Evolutionary conservation across 2,329 filamentous ascomycete genomes (phyloP).

Genomic region (Colletotrichum musae): DNA sequence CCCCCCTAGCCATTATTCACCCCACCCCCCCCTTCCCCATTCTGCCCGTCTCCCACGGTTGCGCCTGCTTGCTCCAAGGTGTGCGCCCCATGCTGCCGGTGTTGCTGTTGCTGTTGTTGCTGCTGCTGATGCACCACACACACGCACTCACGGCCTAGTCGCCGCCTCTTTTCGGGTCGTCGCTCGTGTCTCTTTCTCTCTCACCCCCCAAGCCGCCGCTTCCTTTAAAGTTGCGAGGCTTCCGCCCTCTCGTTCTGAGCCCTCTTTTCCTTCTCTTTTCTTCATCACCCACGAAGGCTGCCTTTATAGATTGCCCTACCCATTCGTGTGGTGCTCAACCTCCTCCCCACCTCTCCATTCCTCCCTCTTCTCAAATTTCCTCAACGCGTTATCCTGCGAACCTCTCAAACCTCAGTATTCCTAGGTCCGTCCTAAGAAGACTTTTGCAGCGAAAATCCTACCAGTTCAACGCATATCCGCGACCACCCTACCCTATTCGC

Average conservation of each 20-base stretch:
- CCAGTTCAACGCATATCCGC: slow-evolving; percentile 31
- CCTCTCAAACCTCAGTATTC: slow-evolving; percentile 36
- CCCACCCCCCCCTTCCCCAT: not conserved
- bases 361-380: slow-evolving; percentile 32
- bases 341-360: slow-evolving; percentile 37
- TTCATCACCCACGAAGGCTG: slow-evolving; percentile 45
- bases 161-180: slow-evolving; percentile 13
- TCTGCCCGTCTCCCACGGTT: slow-evolving; percentile 11
- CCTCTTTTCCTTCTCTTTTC: slow-evolving; percentile 40
- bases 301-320: slow-evolving; percentile 41
- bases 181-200: slow-evolving; percentile 29
- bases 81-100: not conserved
- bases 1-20: not conserved
- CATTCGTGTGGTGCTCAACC: slow-evolving; percentile 44
- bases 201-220: slow-evolving; percentile 25
- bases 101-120: slow-evolving; percentile 30
- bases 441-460: slow-evolving; percentile 30
- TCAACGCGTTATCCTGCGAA: slow-evolving; percentile 40
- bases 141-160: slow-evolving; percentile 9
- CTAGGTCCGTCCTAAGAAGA: slow-evolving; percentile 40
- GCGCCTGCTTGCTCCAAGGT: slow-evolving; percentile 9
- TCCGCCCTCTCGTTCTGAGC: slow-evolving; percentile 29
- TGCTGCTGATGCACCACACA: slow-evolving; percentile 15
- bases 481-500: slow-evolving; percentile 23
- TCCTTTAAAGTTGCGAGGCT: slow-evolving; percentile 42